Conservation (phyloP, 1,139 yeast species). For the Yamadazyma songkhlaensis region DNA sequence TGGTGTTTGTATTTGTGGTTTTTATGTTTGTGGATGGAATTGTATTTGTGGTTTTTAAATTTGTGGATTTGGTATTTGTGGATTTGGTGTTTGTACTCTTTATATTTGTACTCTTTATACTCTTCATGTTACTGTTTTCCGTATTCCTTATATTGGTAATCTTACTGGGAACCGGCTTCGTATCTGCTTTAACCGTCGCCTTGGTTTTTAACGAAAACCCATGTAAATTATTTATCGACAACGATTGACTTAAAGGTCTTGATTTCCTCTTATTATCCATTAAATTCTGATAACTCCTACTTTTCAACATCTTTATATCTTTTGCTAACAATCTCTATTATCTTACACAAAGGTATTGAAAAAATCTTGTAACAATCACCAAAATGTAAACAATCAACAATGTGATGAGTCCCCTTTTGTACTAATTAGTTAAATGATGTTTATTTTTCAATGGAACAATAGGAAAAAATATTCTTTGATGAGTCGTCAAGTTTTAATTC, state of each 20-base stretch:
- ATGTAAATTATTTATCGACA: conserved; percentile 14
- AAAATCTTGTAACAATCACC: background rate
- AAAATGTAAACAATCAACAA: background rate
- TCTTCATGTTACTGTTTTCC: no score
- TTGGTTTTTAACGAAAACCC: background rate
- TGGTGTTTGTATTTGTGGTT: background rate
- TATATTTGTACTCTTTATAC: conserved; percentile 1
- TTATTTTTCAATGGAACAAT: background rate
- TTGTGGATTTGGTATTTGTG: conserved; percentile 1
- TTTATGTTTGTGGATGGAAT: background rate
- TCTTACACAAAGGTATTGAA: background rate
- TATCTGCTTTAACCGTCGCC: no score
- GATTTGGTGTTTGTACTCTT: background rate
- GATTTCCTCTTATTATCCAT: conserved; percentile 13
- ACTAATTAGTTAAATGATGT: background rate
- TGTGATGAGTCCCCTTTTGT: background rate
- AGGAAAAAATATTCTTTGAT: background rate
- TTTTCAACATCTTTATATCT: conserved; percentile 1
- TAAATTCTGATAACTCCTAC: conserved; percentile 3
- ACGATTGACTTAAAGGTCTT: conserved; percentile 16
- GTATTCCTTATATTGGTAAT: no score
- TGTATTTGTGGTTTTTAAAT: background rate
- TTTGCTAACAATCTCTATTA: background rate
- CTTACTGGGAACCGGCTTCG: no score
- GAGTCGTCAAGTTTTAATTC: background rate